A percentile compares a stretch with the other conserved stretches of the same genome.
Conservation (phyloP, 2,329 filamentous ascomycete species). For the Sporothrix brasiliensis region DNA sequence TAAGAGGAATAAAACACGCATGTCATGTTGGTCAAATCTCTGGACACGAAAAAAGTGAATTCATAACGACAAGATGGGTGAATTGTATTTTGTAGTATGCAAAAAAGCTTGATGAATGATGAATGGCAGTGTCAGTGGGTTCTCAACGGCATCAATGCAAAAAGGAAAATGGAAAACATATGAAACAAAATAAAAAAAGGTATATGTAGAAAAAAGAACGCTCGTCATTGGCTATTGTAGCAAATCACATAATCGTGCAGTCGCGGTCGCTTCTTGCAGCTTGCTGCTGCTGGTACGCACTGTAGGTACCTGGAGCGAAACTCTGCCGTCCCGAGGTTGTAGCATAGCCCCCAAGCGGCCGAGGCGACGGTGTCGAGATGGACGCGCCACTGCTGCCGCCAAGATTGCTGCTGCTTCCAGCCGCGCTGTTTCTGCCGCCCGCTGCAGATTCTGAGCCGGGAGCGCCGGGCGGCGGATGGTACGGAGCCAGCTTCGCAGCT, state of each 20-base stretch:
- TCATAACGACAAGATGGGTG: background rate
- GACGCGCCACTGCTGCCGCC: background rate
- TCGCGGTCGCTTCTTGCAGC: conserved; percentile 12
- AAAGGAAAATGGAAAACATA: background rate
- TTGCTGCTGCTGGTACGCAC: conserved; percentile 11
- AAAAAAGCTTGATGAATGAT: background rate
- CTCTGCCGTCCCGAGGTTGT: conserved; percentile 2
- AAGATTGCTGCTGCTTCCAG: conserved; percentile 10
- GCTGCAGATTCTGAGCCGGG: conserved; percentile 29
- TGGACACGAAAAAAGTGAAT: background rate
- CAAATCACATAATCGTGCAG: conserved; percentile 27
- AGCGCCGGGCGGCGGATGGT: conserved; percentile 55
- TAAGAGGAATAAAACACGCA: conserved; percentile 16
- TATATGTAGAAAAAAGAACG: background rate
- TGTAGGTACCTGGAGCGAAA: conserved; percentile 18
- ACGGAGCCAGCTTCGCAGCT: conserved; percentile 55
- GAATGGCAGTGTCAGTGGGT: background rate
- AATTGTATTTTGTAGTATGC: background rate
- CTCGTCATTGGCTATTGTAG: background rate
- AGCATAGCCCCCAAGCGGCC: background rate
- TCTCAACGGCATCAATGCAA: background rate
- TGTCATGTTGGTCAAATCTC: background rate
- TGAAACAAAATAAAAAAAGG: background rate
- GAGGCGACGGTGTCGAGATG: background rate
- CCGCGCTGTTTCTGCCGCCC: background rate